phyloP scores from a whole-genome alignment of 768 basidiomycete species.

The Boletus rubescentipes region DNA sequence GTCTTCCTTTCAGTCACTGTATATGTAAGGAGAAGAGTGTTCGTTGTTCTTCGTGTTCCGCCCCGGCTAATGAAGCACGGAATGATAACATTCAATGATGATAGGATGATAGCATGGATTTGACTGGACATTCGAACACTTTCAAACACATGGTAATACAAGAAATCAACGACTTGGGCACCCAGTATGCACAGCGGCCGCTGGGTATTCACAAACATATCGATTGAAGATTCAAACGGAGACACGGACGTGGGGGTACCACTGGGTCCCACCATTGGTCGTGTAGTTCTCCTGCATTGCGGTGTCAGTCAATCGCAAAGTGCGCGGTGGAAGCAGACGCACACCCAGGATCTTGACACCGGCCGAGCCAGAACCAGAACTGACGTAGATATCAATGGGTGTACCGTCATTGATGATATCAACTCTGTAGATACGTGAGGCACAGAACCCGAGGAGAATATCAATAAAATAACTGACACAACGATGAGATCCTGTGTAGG shows the following conservation, averaged over 20 bases:
- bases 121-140: too few species aligned
- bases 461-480: background rate
- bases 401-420: constrained; percentile 3
- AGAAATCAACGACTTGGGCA: too few species aligned
- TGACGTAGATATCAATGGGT: constrained; percentile 5
- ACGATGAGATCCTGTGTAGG: background rate
- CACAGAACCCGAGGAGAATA: background rate
- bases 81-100: too few species aligned
- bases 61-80: too few species aligned
- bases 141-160: too few species aligned
- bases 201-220: too few species aligned
- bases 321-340: background rate
- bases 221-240: background rate
- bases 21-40: too few species aligned
- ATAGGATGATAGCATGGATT: too few species aligned
- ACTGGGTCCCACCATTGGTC: background rate
- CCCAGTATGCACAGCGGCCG: too few species aligned
- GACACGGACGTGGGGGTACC: constrained; percentile 3
- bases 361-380: background rate
- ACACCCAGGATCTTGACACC: constrained; percentile 3
- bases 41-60: too few species aligned
- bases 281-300: background rate
- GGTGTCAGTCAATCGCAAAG: background rate
- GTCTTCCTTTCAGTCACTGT: too few species aligned
- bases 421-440: background rate